phyloP scores from a whole-genome alignment of 306 rosid species.

The Gastrolobium villosum region DNA sequence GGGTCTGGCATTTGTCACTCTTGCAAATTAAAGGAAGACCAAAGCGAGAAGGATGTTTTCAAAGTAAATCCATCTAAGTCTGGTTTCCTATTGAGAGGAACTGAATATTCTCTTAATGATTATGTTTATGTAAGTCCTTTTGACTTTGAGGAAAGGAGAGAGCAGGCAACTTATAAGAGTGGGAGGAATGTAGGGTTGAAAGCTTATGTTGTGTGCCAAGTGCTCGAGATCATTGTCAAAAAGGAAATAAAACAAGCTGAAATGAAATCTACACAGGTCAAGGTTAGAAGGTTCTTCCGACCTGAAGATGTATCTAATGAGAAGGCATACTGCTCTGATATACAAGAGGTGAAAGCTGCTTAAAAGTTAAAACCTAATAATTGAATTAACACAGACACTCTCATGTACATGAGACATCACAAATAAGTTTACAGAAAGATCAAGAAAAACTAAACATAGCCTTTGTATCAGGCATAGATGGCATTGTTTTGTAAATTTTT shows the following conservation, averaged over 20 bases:
- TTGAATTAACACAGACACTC: too few species aligned
- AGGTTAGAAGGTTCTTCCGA: slow-evolving; percentile 85
- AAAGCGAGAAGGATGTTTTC: slow-evolving; percentile 67
- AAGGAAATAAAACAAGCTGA: slow-evolving; percentile 64
- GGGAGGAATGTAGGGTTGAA: slow-evolving; percentile 92
- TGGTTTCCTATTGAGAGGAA: slow-evolving; percentile 66
- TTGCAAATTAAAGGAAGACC: slow-evolving; percentile 65
- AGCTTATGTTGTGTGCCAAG: slow-evolving; percentile 86
- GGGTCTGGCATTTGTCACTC: slow-evolving; percentile 84
- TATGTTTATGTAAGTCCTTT: slow-evolving; percentile 72
- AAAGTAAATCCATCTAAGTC: slow-evolving; percentile 68
- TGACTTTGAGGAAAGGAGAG: slow-evolving; percentile 69
- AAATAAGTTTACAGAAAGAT: slow-evolving; percentile 15
- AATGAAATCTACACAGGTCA: slow-evolving; percentile 64
- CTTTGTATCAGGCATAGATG: neutral
- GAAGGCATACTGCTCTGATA: slow-evolving; percentile 69
- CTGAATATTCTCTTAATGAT: slow-evolving; percentile 71
- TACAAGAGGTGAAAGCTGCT: slow-evolving; percentile 57
- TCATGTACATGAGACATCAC: too few species aligned
- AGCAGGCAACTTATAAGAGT: slow-evolving; percentile 66
- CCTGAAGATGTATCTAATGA: slow-evolving; percentile 89
- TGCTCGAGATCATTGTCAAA: slow-evolving; percentile 64
- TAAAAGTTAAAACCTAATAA: slow-evolving; percentile 18
- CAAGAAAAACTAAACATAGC: neutral
- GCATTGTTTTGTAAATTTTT: slow-evolving; percentile 16